Conservation (phyloP, 2,329 filamentous ascomycete species). For the Pestalotiopsis sp. region DNA sequence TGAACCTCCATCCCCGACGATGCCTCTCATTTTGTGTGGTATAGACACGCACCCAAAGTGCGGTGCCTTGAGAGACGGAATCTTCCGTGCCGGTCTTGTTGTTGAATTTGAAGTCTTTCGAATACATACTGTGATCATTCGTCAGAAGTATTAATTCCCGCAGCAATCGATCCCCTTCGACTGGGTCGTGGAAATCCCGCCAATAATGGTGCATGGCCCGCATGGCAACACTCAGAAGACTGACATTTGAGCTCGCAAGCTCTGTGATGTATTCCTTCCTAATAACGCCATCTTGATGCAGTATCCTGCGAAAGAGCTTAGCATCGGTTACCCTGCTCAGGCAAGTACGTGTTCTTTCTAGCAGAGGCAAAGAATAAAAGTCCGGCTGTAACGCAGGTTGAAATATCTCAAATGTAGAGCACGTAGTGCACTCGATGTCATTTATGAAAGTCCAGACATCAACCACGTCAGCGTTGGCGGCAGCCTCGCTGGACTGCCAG, state of each 20-base stretch:
- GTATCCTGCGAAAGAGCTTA: neutral
- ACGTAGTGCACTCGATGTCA: no score
- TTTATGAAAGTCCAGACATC: no score
- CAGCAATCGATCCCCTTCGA: neutral
- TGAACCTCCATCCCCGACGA: no score
- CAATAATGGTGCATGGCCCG: no score
- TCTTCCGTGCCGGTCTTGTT: no score
- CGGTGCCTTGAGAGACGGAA: neutral
- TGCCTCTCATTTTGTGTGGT: no score
- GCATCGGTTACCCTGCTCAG: neutral
- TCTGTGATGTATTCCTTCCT: neutral
- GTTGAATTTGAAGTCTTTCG: no score
- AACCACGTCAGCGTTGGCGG: neutral
- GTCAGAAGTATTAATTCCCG: neutral
- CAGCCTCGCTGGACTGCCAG: neutral
- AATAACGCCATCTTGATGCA: neutral
- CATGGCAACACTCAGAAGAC: neutral
- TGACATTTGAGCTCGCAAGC: neutral
- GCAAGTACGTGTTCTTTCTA: neutral
- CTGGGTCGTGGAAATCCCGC: no score
- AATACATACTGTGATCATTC: neutral
- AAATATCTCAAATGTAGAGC: neutral
- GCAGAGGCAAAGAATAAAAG: neutral
- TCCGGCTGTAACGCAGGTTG: neutral
- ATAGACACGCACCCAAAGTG: no score